These are phyloP conservation scores for Fusarium pseudocircinatum DNA, from an alignment of 2,329 filamentous ascomycete species.

Conservation along the genomic window DNA sequence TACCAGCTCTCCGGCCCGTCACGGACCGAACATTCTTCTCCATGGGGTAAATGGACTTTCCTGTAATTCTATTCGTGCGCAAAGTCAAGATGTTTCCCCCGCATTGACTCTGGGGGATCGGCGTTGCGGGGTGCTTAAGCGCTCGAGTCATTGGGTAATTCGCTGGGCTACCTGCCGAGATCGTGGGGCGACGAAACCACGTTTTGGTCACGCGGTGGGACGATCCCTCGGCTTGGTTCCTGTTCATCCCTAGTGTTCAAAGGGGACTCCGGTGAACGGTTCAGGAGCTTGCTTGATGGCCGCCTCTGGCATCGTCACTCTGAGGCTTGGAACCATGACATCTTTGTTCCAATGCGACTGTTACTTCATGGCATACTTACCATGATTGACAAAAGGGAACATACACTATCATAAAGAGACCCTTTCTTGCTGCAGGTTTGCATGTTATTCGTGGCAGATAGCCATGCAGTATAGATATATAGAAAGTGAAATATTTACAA, in stretches of 20 bases:
- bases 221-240: neutral
- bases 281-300: too few species aligned
- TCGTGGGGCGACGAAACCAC: neutral
- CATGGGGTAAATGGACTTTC: neutral
- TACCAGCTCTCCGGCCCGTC: neutral
- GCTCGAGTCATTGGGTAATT: slow-evolving; percentile 12
- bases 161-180: neutral
- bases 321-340: neutral
- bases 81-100: neutral
- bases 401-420: neutral
- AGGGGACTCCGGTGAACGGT: too few species aligned
- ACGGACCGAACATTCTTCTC: neutral
- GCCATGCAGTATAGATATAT: neutral
- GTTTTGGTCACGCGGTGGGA: neutral
- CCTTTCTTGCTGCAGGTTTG: neutral
- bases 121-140: slow-evolving; percentile 22
- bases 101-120: slow-evolving; percentile 15
- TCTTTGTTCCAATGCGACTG: neutral
- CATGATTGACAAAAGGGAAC: accelerated
- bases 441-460: neutral
- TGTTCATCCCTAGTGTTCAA: neutral
- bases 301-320: too few species aligned
- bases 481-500: slow-evolving; percentile 8
- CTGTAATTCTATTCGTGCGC: slow-evolving; percentile 22
- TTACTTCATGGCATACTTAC: accelerated